phyloP scores from a whole-genome alignment of 805 yeast species.

The Ogataea chonburiensis region DNA sequence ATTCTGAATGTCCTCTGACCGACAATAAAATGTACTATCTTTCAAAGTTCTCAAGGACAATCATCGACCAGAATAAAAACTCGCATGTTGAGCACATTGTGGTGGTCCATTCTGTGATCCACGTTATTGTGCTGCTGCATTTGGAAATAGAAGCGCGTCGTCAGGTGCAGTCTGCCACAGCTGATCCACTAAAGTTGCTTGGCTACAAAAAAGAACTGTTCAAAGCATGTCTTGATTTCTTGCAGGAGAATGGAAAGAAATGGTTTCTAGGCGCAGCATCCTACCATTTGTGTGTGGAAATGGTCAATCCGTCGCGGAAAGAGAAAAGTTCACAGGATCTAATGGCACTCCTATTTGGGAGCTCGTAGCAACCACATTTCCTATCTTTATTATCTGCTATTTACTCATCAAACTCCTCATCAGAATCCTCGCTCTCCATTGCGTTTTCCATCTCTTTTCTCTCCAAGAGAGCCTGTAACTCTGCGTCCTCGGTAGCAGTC shows the following conservation, averaged over 20 bases:
- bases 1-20: slow-evolving; percentile 21
- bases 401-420: slow-evolving; percentile 32
- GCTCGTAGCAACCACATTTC: slow-evolving; percentile 2
- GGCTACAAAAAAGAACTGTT: slow-evolving; percentile 18
- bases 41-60: slow-evolving; percentile 17
- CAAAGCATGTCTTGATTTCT: slow-evolving; percentile 17
- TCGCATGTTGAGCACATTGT: slow-evolving; percentile 28
- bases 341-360: slow-evolving; percentile 15
- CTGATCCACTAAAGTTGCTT: slow-evolving; percentile 12
- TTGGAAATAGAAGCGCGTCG: slow-evolving; percentile 28
- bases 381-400: slow-evolving; percentile 6
- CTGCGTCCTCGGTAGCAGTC: slow-evolving; percentile 97
- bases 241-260: slow-evolving; percentile 20
- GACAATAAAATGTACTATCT: slow-evolving; percentile 21
- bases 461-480: slow-evolving; percentile 92
- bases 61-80: slow-evolving; percentile 15
- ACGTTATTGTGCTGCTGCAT: slow-evolving; percentile 30
- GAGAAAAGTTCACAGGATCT: slow-evolving; percentile 15
- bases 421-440: slow-evolving; percentile 68
- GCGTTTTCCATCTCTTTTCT: slow-evolving; percentile 86
- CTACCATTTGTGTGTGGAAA: slow-evolving; percentile 24
- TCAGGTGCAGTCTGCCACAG: slow-evolving; percentile 10
- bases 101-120: slow-evolving; percentile 30
- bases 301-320: slow-evolving; percentile 12
- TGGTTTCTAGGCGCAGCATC: slow-evolving; percentile 36